Evolutionary conservation across 2,329 filamentous ascomycete genomes (phyloP).

Genomic region (Cryphonectria japonica): DNA sequence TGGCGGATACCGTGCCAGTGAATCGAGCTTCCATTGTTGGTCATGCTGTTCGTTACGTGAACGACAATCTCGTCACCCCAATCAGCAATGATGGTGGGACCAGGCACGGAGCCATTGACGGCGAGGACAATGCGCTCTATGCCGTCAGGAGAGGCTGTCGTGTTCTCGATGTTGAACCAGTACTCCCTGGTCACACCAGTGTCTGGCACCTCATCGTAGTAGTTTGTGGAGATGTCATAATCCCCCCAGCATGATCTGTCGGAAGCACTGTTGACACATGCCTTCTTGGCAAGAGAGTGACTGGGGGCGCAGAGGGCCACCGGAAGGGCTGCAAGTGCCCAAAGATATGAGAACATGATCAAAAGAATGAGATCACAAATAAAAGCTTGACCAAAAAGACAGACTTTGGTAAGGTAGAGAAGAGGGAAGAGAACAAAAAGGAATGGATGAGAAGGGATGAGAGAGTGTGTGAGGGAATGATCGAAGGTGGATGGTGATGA

Average conservation of each 20-base stretch:
- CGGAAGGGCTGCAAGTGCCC: constrained; percentile 12
- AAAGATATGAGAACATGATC: constrained; percentile 15
- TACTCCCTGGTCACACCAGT: constrained; percentile 57
- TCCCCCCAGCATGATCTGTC: constrained; percentile 32
- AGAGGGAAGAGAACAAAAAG: background rate
- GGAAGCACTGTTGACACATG: constrained; percentile 33
- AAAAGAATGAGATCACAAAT: constrained; percentile 1
- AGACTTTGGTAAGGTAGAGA: background rate
- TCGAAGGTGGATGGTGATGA: constrained; percentile 4
- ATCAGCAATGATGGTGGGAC: constrained; percentile 62
- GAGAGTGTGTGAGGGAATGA: background rate
- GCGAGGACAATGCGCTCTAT: constrained; percentile 46
- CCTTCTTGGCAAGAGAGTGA: constrained; percentile 14
- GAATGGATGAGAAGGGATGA: background rate
- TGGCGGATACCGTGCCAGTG: constrained; percentile 73
- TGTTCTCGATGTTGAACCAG: constrained; percentile 47
- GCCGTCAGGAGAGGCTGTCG: constrained; percentile 51
- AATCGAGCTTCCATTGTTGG: constrained; percentile 61
- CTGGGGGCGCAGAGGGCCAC: constrained; percentile 10
- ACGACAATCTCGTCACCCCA: constrained; percentile 66
- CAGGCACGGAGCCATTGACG: constrained; percentile 60
- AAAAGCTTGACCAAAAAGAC: background rate
- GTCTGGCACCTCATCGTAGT: constrained; percentile 44
- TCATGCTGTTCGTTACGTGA: constrained; percentile 62
- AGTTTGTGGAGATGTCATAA: constrained; percentile 51